A percentile compares a stretch with the other conserved stretches of the same genome.
These are phyloP conservation scores for Fusarium proliferatum DNA, from an alignment of 2,329 filamentous ascomycete species.

Conservation along the genomic window DNA sequence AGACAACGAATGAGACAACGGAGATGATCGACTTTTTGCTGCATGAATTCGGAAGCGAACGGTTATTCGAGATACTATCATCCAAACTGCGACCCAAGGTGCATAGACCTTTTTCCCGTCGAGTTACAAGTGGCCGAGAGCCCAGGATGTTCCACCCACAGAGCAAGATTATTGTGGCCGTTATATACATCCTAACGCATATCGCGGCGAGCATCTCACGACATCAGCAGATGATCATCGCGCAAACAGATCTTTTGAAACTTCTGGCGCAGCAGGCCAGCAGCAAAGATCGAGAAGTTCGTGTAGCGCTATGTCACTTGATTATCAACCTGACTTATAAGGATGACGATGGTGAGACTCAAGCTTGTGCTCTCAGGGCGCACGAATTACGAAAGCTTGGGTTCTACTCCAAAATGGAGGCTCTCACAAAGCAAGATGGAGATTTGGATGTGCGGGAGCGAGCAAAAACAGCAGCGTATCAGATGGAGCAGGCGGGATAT, in stretches of 20 bases:
- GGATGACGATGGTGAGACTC: slow-evolving; percentile 76
- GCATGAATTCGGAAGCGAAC: slow-evolving; percentile 77
- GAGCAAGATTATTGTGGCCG: slow-evolving; percentile 78
- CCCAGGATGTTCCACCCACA: slow-evolving; percentile 66
- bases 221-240: slow-evolving; percentile 81
- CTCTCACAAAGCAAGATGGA: slow-evolving; percentile 71
- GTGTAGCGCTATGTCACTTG: slow-evolving; percentile 83
- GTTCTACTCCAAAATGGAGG: slow-evolving; percentile 73
- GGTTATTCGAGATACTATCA: slow-evolving; percentile 83
- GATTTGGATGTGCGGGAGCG: slow-evolving; percentile 87
- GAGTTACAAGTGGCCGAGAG: slow-evolving; percentile 53
- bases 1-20: slow-evolving; percentile 62
- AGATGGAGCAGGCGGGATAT: slow-evolving; percentile 66
- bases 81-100: slow-evolving; percentile 77
- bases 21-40: slow-evolving; percentile 90
- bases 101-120: slow-evolving; percentile 64
- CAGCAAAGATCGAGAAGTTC: slow-evolving; percentile 78
- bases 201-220: slow-evolving; percentile 83
- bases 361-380: slow-evolving; percentile 74
- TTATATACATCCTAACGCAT: slow-evolving; percentile 87
- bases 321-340: slow-evolving; percentile 87
- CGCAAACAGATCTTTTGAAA: slow-evolving; percentile 80
- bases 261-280: slow-evolving; percentile 78
- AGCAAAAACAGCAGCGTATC: slow-evolving; percentile 81
- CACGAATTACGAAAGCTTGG: slow-evolving; percentile 77